Evolutionary conservation across 2,329 filamentous ascomycete genomes (phyloP), one percentile per base, ranked within the genome.

Genomic region (Cordyceps tenuipes): DNA sequence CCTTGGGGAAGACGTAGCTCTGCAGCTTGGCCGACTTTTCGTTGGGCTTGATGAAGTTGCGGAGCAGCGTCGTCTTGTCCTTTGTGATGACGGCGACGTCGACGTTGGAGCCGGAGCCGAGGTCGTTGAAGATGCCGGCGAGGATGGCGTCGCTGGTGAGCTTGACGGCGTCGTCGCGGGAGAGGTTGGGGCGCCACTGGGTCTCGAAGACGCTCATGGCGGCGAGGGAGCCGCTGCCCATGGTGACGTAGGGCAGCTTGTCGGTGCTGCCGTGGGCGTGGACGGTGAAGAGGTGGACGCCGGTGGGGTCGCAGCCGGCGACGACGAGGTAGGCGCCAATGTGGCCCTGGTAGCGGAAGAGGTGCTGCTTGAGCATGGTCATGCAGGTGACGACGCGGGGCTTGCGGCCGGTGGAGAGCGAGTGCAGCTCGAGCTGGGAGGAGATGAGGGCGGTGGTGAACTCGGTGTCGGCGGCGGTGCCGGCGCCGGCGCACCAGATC

Each of bases 191-290:
- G 82, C 92, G 90, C 95, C 95, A 99, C 76, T 88, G 87, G 54
- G 92, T 95, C 81, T 99, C 94, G 71, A 99, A 99, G 56, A 99
- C 89, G 36, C 90, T 90, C 94, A 99, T 99, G 72, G 94, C 94
- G 31, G 94, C 94, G 66, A 99, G 80, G 52, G 91, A 96, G 65
- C 94, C 94, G 26, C 90, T 96, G 59, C 94, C 94, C 94, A 99
- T 99, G 65, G 95, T 99, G 66, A 99, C 95, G 75, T 99, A 99
- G 55, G 94, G 94, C 53, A 99, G 87, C 81, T 97, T 99, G 79
- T 99, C 94, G 63, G 94, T 99, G 70, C 89, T 94, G 66, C 95
- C 94, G 81, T 99, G 95, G 62, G 94, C 94, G 77, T 99, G 94
- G 48, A 99, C 94, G 65, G 95, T 99, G 82, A 96, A 99, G 63